Percentiles rank a stretch among this genome's conserved stretches.
Conservation (phyloP, 2,329 filamentous ascomycete species). For the Colletotrichum euphorbiae region DNA sequence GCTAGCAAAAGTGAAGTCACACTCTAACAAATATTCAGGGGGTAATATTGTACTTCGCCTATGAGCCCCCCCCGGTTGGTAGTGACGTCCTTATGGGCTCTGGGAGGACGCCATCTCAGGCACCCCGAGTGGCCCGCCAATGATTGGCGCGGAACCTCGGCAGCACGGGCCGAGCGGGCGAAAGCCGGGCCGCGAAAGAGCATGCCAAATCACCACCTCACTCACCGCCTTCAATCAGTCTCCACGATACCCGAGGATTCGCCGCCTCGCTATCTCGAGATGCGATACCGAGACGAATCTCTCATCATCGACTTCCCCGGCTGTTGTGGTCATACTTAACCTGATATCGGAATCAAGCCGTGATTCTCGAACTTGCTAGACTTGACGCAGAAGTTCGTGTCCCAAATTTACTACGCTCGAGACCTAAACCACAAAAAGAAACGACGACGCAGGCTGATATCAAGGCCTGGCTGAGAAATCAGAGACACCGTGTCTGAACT, state of each 20-base stretch:
- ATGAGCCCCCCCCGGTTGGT: conserved; percentile 16
- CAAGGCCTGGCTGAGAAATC: background rate
- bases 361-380: too few relatives aligned
- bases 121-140: background rate
- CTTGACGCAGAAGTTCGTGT: too few relatives aligned
- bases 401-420: background rate
- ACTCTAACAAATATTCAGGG: too few relatives aligned
- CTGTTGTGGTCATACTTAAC: too few relatives aligned
- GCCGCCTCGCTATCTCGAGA: background rate
- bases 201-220: conserved; percentile 7
- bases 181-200: too few relatives aligned
- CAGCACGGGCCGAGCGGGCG: conserved; percentile 35
- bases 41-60: too few relatives aligned
- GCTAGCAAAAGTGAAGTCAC: too few relatives aligned
- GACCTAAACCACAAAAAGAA: background rate
- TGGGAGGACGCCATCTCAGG: background rate
- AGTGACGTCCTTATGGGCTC: conserved; percentile 24
- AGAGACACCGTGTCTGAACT: conserved; percentile 20
- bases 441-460: too few relatives aligned
- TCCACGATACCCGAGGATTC: conserved; percentile 17
- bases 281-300: conserved; percentile 11
- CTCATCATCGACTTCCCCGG: background rate
- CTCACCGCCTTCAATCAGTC: background rate
- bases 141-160: conserved; percentile 38
- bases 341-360: too few relatives aligned